These are phyloP conservation scores for Daldinia grandis DNA, from an alignment of 495 filamentous ascomycete genomes.

Conservation along the genomic window DNA sequence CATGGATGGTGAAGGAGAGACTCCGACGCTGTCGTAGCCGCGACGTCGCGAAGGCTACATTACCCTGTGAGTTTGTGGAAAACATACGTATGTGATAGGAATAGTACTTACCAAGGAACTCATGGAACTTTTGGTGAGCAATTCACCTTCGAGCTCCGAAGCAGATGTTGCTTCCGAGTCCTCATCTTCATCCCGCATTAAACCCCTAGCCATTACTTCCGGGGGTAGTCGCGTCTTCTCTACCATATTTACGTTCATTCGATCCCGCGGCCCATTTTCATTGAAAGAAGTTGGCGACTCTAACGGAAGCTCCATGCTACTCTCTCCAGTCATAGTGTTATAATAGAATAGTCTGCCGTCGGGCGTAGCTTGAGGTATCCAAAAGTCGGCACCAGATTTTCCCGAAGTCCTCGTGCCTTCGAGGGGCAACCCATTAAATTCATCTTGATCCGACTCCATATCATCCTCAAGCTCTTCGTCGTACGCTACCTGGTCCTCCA, in stretches of 20 bases:
- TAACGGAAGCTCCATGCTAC: slow-evolving; percentile 90
- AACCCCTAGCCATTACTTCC: slow-evolving; percentile 89
- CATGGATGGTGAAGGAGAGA: slow-evolving; percentile 91
- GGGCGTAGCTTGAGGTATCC: slow-evolving; percentile 97
- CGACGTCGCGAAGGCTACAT: slow-evolving; percentile 65
- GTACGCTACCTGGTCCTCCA: slow-evolving; percentile 60
- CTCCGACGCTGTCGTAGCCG: slow-evolving; percentile 68
- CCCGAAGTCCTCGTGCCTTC: slow-evolving; percentile 72
- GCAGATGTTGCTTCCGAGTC: slow-evolving; percentile 78
- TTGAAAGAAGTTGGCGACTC: slow-evolving; percentile 84
- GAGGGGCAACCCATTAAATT: slow-evolving; percentile 69
- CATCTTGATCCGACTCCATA: slow-evolving; percentile 69
- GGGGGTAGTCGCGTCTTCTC: slow-evolving; percentile 90
- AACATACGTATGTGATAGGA: neutral
- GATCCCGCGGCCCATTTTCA: slow-evolving; percentile 86
- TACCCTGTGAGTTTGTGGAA: slow-evolving; percentile 29
- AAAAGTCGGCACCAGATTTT: slow-evolving; percentile 91
- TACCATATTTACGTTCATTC: slow-evolving; percentile 85
- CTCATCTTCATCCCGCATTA: slow-evolving; percentile 84
- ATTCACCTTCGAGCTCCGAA: slow-evolving; percentile 81
- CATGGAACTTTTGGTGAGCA: slow-evolving; percentile 56
- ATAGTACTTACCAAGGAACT: slow-evolving; percentile 59
- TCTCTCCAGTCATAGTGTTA: slow-evolving; percentile 93
- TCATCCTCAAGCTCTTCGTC: slow-evolving; percentile 63
- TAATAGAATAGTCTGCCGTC: slow-evolving; percentile 97